Percentiles rank a stretch among this genome's conserved stretches.
phyloP scores from a whole-genome alignment of 139 green algal species.

The Volvox reticuliferus region DNA sequence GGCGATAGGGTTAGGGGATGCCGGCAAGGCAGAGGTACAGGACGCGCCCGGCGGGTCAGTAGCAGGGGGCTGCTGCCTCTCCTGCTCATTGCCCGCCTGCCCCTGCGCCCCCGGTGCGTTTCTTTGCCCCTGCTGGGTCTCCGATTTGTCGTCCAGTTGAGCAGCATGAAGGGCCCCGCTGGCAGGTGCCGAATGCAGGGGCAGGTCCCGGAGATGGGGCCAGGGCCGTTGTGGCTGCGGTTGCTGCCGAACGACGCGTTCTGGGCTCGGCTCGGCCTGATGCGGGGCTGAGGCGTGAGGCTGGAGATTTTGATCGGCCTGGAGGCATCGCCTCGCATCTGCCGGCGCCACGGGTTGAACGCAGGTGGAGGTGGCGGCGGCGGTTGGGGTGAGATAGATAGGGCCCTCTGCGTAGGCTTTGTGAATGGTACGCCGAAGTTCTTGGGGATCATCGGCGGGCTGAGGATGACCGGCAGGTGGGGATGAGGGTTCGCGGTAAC shows the following conservation, averaged over 20 bases:
- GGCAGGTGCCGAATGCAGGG: too few species aligned
- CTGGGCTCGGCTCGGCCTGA: too few species aligned
- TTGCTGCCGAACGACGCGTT: neutral
- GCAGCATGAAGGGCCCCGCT: too few species aligned
- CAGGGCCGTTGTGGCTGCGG: neutral
- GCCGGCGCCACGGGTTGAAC: too few species aligned
- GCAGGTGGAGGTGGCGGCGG: neutral
- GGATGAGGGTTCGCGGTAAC: too few species aligned
- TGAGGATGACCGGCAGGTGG: neutral
- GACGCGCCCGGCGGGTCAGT: neutral
- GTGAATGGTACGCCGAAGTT: constrained; percentile 30
- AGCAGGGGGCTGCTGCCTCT: neutral
- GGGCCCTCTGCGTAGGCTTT: constrained; percentile 20
- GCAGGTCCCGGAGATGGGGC: neutral
- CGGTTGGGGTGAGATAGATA: constrained; percentile 14
- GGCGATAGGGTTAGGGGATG: neutral
- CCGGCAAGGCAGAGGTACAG: neutral
- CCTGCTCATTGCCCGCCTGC: neutral
- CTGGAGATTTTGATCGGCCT: too few species aligned
- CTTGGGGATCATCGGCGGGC: neutral
- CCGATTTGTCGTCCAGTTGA: too few species aligned
- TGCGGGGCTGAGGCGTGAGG: too few species aligned
- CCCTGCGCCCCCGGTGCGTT: too few species aligned
- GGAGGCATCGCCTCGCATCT: too few species aligned
- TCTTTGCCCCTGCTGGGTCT: too few species aligned